Conservation (phyloP, 371 early-diverging fungal genomes). For the Mucor plumbeus region DNA sequence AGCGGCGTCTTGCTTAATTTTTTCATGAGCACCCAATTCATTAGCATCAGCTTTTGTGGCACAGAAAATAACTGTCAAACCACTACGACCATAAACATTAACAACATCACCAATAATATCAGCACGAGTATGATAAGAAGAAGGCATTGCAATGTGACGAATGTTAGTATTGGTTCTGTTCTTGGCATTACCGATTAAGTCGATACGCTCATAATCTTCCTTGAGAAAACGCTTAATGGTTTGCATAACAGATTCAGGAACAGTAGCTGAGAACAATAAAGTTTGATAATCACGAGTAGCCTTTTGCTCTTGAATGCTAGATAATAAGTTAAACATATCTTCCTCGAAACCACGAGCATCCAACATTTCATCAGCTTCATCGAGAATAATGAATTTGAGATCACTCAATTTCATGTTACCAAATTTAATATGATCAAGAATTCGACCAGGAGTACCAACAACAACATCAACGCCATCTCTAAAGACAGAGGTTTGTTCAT, state of each 20-base stretch:
- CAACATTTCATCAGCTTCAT: slow-evolving; percentile 97
- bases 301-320: slow-evolving; percentile 79
- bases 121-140: slow-evolving; percentile 76
- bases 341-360: slow-evolving; percentile 95
- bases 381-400: slow-evolving; percentile 82
- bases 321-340: slow-evolving; percentile 88
- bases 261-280: slow-evolving; percentile 87
- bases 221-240: slow-evolving; percentile 86
- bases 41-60: slow-evolving; percentile 93
- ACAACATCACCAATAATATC: slow-evolving; percentile 86
- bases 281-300: slow-evolving; percentile 76
- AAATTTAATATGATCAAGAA: slow-evolving; percentile 93
- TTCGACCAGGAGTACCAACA: slow-evolving; percentile 97
- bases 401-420: slow-evolving; percentile 77
- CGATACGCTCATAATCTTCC: slow-evolving; percentile 81
- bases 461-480: slow-evolving; percentile 93
- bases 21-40: slow-evolving; percentile 81
- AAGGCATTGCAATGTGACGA: slow-evolving; percentile 83
- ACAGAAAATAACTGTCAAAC: slow-evolving; percentile 91
- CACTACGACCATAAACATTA: slow-evolving; percentile 78
- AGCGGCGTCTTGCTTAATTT: slow-evolving; percentile 79
- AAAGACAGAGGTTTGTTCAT: slow-evolving; percentile 78
- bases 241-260: slow-evolving; percentile 84
- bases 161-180: slow-evolving; percentile 80
- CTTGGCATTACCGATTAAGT: slow-evolving; percentile 77